Base-by-base conservation (phyloP, 345 rosid genomes). In the Acer saccharum region DNA sequence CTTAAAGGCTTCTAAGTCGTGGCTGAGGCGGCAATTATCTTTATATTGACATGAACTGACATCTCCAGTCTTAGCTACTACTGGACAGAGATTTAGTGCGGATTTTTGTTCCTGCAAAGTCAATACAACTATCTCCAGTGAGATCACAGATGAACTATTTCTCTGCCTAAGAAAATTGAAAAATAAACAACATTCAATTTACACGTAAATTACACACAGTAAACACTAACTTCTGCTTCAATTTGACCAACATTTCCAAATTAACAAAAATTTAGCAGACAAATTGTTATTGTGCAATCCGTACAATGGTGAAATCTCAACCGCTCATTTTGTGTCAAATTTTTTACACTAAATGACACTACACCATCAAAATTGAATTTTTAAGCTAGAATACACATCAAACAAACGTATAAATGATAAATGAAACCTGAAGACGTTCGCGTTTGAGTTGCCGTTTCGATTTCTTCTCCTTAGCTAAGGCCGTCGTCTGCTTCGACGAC, bases 381-480 rank as follows among this genome's bases (percentile, higher is more conserved):
- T 21, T 39, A 41, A 74, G 6, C 29, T 39, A 62, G 2, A 62
- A 44, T 46, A 10, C 50, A 46, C 50, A 46, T 46, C 50, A 2
- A 8, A 11, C 50, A 46, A 10, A 3, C 9, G 14, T 44, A 14
- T 13, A 54, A 11, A 54, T 14, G 27, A 52, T 60, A 50, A 27
- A 50, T 50, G 48, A 14, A 50, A 94, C 95, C 93, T 92, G 88
- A 1, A 63, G 91, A 69, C 98, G 94, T 77, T 93, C 98, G 35
- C 99, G 93, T 84, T 95, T 95, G 69, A 93, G 87, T 73, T 93
- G 98, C n/a, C 99, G 91, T 80, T 89, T 95, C 11, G 98, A 95
- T 87, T 95, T 95, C 91, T 89, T 93, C 81, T 95, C 97, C 81
- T 79, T 88, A 55, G 88, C 86, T 20, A 87, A 50, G 20, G 80